Evolutionary conservation across 306 rosid genomes (phyloP).

Genomic region (Dryas drummondii): DNA sequence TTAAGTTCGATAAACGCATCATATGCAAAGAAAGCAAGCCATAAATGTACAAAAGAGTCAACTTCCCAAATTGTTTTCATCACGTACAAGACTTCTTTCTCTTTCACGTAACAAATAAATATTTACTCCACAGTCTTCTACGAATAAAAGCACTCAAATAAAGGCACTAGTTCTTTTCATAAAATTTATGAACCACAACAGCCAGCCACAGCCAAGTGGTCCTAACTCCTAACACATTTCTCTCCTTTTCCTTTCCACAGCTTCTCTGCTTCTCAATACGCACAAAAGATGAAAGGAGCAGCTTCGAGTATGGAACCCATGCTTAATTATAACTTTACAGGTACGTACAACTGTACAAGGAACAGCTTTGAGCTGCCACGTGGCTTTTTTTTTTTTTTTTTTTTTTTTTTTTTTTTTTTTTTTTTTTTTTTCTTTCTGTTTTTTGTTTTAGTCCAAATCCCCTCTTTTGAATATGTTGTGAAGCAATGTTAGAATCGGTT

Average conservation of each 20-base stretch:
- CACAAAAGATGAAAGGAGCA: background rate
- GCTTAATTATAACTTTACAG: background rate
- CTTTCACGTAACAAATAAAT: background rate
- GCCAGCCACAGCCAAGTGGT: background rate
- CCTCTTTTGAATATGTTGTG: too few species aligned
- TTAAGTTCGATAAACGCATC: background rate
- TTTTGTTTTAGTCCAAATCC: too few species aligned
- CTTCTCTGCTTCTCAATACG: background rate
- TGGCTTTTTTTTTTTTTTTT: background rate
- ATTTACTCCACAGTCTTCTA: background rate
- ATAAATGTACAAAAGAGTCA: background rate
- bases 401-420: too few species aligned
- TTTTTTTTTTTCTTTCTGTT: background rate
- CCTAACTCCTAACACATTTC: background rate
- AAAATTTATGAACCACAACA: background rate
- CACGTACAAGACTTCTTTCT: background rate
- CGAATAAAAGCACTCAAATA: background rate
- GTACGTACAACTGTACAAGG: background rate
- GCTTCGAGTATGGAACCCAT: slow-evolving; percentile 17
- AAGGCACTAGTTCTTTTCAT: background rate
- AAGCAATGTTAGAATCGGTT: too few species aligned
- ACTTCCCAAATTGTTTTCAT: background rate
- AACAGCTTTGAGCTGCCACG: slow-evolving; percentile 1
- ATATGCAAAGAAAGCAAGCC: background rate
- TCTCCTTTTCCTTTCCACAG: too few species aligned